phyloP scores from a whole-genome alignment of 2,329 filamentous ascomycete genomes.

The Ceratocystis alfenasii region DNA sequence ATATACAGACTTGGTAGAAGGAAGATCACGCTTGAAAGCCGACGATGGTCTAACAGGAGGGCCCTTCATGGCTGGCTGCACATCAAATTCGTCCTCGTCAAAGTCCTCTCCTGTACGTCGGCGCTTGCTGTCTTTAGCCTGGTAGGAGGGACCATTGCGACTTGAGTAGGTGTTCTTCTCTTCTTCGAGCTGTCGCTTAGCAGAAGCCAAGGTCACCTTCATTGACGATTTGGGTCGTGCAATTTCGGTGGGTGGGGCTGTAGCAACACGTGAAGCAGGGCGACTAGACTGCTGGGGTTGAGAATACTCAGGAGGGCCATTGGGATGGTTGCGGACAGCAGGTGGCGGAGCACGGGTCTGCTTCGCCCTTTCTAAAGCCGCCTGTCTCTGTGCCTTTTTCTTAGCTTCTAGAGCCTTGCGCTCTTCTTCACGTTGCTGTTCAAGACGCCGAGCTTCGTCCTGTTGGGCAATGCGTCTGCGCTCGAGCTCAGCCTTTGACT shows the following conservation, averaged over 20 bases:
- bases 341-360: slow-evolving; percentile 52
- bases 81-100: slow-evolving; percentile 48
- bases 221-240: slow-evolving; percentile 29
- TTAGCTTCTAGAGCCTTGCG: slow-evolving; percentile 52
- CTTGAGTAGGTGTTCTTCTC: slow-evolving; percentile 45
- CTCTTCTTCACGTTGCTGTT: slow-evolving; percentile 48
- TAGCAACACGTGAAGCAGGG: slow-evolving; percentile 47
- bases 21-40: slow-evolving; percentile 47
- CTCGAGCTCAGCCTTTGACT: slow-evolving; percentile 71
- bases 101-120: slow-evolving; percentile 64
- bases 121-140: slow-evolving; percentile 62
- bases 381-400: slow-evolving; percentile 53
- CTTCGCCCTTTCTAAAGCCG: slow-evolving; percentile 52
- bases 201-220: slow-evolving; percentile 49
- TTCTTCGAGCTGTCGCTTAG: slow-evolving; percentile 62
- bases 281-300: slow-evolving; percentile 31
- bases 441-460: slow-evolving; percentile 48
- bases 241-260: slow-evolving; percentile 30
- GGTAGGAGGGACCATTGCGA: slow-evolving; percentile 49
- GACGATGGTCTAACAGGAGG: slow-evolving; percentile 75
- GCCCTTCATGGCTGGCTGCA: slow-evolving; percentile 54
- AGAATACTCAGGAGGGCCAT: slow-evolving; percentile 38
- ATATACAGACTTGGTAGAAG: slow-evolving; percentile 25
- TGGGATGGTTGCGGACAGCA: slow-evolving; percentile 43
- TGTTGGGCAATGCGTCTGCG: slow-evolving; percentile 57